These are phyloP conservation scores for Drosera spatulata DNA, from an alignment of 179 eudicot genomes.

Conservation along the genomic window DNA sequence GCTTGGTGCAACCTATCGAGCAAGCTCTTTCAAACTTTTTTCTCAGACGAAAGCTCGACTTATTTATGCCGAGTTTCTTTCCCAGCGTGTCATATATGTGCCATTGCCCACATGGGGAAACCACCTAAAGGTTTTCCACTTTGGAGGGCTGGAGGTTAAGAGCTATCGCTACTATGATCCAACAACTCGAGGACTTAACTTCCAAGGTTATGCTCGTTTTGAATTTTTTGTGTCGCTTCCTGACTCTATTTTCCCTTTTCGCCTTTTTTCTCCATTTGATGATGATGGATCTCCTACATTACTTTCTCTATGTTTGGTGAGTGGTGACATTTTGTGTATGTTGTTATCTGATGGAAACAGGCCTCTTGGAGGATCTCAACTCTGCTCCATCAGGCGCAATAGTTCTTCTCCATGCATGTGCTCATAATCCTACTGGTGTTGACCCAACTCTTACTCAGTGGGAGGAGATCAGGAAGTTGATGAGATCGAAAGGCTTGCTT, in stretches of 20 bases:
- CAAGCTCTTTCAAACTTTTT: background rate
- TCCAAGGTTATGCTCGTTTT: constrained; percentile 23
- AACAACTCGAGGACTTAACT: constrained; percentile 31
- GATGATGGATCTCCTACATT: background rate
- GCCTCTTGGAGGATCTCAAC: constrained; percentile 81
- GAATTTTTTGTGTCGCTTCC: background rate
- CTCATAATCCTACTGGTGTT: constrained; percentile 49
- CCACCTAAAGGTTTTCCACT: constrained; percentile 28
- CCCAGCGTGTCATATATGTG: constrained; percentile 34
- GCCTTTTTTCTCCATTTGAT: too few relatives aligned
- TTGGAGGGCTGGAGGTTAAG: constrained; percentile 33
- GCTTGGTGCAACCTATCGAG: background rate
- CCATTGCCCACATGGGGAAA: constrained; percentile 47
- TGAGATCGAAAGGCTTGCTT: constrained; percentile 64
- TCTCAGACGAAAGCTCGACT: constrained; percentile 1
- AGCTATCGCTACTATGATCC: constrained; percentile 44
- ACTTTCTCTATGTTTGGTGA: background rate
- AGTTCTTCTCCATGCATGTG: constrained; percentile 68
- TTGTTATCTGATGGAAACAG: constrained; percentile 22
- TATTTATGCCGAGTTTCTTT: constrained; percentile 3
- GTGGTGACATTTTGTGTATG: background rate
- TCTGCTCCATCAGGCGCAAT: constrained; percentile 87
- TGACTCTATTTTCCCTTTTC: too few relatives aligned
- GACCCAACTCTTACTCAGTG: constrained; percentile 43
- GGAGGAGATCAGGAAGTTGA: constrained; percentile 55